Percentiles rank a stretch among this genome's conserved stretches.
phyloP scores from a whole-genome alignment of 2,329 filamentous ascomycete species.

The Herpotrichia juniperi region DNA sequence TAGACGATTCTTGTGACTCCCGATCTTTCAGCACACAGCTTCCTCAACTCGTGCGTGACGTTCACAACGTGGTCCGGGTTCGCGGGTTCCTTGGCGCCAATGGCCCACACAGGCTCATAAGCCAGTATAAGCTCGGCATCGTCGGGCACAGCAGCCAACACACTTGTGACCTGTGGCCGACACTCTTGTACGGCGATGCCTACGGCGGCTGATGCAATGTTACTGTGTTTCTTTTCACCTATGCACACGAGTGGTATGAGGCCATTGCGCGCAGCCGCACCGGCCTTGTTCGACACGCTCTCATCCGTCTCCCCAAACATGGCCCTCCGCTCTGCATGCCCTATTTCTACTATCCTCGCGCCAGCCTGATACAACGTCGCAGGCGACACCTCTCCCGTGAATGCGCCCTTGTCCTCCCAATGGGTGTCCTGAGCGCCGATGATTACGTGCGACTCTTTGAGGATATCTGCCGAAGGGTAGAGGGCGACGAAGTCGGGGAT shows the following conservation, averaged over 20 bases:
- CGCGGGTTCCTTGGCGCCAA: conserved; percentile 76
- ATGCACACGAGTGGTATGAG: conserved; percentile 82
- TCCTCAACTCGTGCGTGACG: conserved; percentile 70
- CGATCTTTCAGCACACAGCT: conserved; percentile 57
- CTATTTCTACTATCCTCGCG: conserved; percentile 75
- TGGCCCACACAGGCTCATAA: conserved; percentile 90
- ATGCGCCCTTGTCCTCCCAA: conserved; percentile 73
- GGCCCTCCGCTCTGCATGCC: conserved; percentile 77
- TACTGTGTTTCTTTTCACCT: conserved; percentile 67
- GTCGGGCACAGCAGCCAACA: conserved; percentile 65
- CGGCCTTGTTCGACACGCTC: conserved; percentile 70
- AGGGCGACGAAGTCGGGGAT: conserved; percentile 79
- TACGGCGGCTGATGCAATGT: conserved; percentile 56
- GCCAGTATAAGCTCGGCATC: conserved; percentile 76
- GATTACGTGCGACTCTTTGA: conserved; percentile 60
- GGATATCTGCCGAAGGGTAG: conserved; percentile 55
- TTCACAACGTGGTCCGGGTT: conserved; percentile 73
- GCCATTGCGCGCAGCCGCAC: conserved; percentile 69
- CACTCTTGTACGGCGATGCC: conserved; percentile 70
- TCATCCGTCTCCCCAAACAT: conserved; percentile 78
- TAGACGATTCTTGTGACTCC: conserved; percentile 75
- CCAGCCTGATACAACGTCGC: conserved; percentile 70
- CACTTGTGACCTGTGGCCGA: conserved; percentile 66
- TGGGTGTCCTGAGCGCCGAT: conserved; percentile 80
- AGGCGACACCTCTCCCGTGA: conserved; percentile 79